A percentile compares a stretch with the other conserved stretches of the same genome.
phyloP scores from a whole-genome alignment of 2,329 filamentous ascomycete genomes.

The Ophiostoma himal-ulmi region DNA sequence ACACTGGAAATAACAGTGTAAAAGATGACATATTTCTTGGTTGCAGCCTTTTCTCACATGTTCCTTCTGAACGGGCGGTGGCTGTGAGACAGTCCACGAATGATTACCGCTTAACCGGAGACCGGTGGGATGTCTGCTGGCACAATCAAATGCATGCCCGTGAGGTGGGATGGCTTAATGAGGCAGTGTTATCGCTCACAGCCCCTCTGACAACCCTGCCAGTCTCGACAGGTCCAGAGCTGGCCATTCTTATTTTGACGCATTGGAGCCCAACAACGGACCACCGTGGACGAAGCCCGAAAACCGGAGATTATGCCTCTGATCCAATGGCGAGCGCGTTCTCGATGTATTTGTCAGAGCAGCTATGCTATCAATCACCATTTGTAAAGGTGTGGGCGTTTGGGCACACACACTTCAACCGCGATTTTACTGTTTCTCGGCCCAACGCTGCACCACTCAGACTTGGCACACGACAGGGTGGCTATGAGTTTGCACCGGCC shows the following conservation, averaged over 20 bases:
- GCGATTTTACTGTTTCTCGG: not conserved
- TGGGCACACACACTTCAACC: not conserved
- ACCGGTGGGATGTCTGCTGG: not conserved
- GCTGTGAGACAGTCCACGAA: not conserved
- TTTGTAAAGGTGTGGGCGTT: not conserved
- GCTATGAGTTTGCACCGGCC: not conserved
- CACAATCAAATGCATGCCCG: conserved; percentile 4
- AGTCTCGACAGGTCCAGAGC: not conserved
- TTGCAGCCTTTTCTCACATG: not conserved
- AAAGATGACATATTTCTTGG: not conserved
- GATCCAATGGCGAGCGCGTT: not conserved
- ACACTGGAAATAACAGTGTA: not conserved
- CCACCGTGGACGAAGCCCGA: not conserved
- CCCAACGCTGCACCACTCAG: not conserved
- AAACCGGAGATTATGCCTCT: not conserved
- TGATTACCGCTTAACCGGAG: not conserved
- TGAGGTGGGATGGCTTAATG: not conserved
- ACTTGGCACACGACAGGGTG: not conserved
- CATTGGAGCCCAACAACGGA: conserved; percentile 1
- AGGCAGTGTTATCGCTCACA: not conserved
- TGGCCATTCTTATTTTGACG: not conserved
- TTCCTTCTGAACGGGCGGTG: not conserved
- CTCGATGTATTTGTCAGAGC: not conserved
- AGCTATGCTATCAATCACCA: not conserved
- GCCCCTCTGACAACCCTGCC: not conserved